phyloP scores from a whole-genome alignment of 805 yeast genomes.

The Candida oleophila region DNA sequence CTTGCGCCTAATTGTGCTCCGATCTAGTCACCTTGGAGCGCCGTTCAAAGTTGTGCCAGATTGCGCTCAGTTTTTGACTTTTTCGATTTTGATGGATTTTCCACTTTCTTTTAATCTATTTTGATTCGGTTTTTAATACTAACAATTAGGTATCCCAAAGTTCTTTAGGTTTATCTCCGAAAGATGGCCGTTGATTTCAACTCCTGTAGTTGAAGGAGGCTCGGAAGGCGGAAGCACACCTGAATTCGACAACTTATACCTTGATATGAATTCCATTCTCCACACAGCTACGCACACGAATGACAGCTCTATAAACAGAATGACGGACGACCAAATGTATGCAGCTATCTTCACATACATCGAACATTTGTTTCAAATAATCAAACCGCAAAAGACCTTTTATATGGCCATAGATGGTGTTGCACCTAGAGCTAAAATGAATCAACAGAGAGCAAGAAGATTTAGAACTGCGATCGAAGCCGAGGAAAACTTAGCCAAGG shows the following conservation, averaged over 20 bases:
- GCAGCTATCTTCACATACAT: conserved; percentile 91
- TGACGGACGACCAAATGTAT: conserved; percentile 89
- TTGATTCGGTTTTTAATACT: neutral
- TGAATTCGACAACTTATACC: conserved; percentile 89
- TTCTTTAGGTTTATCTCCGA: conserved; percentile 96
- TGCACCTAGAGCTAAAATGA: conserved; percentile 98
- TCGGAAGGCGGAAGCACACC: conserved; percentile 75
- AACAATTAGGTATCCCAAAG: conserved; percentile 79
- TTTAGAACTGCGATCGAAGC: conserved; percentile 94
- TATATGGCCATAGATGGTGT: conserved; percentile 99
- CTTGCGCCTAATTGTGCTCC: too few relatives aligned
- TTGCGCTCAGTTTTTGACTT: neutral
- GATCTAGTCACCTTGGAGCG: too few relatives aligned
- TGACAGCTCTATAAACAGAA: conserved; percentile 57
- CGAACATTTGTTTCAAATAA: conserved; percentile 86
- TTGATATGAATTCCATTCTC: conserved; percentile 96
- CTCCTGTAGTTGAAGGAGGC: conserved; percentile 47
- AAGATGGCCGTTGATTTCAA: conserved; percentile 97
- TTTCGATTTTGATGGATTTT: neutral
- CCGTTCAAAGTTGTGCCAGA: too few relatives aligned
- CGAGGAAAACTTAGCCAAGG: conserved; percentile 72
- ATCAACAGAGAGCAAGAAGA: conserved; percentile 95
- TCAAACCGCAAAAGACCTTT: conserved; percentile 81
- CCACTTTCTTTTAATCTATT: neutral
- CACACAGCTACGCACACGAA: conserved; percentile 92